Percentiles rank a stretch among this genome's conserved stretches.
Evolutionary conservation across 306 rosid genomes (phyloP).

Genomic region (Parietaria judaica): DNA sequence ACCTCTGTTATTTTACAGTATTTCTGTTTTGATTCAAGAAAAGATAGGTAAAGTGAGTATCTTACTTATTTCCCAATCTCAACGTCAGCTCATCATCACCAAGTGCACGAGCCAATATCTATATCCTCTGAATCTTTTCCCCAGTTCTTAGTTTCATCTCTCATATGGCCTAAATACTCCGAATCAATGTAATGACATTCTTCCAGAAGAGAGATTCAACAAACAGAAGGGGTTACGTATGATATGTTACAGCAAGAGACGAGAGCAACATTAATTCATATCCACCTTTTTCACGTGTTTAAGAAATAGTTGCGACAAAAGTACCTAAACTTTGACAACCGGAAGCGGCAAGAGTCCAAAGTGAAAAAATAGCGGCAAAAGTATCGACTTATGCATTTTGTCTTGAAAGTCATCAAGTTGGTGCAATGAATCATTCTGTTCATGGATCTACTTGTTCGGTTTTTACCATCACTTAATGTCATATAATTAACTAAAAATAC

Average conservation of each 20-base stretch:
- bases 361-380: no score
- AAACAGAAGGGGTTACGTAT: slow-evolving; percentile 83
- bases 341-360: no score
- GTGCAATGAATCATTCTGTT: slow-evolving; percentile 24
- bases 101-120: slow-evolving; percentile 61
- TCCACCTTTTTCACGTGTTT: no score
- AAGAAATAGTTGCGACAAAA: no score
- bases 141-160: slow-evolving; percentile 45
- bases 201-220: slow-evolving; percentile 92
- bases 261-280: no score
- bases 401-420: slow-evolving; percentile 4
- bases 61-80: slow-evolving; percentile 48
- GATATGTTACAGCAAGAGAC: no score
- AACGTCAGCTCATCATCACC: slow-evolving; percentile 97
- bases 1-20: no score
- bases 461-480: neutral
- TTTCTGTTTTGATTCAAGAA: no score
- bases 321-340: no score
- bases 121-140: slow-evolving; percentile 31
- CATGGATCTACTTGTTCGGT: neutral
- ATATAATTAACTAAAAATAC: no score
- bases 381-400: neutral
- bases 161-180: slow-evolving; percentile 67
- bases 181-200: slow-evolving; percentile 82
- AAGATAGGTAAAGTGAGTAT: neutral